Base-by-base conservation (phyloP, 306 rosid genomes). In the Inga oerstediana region DNA sequence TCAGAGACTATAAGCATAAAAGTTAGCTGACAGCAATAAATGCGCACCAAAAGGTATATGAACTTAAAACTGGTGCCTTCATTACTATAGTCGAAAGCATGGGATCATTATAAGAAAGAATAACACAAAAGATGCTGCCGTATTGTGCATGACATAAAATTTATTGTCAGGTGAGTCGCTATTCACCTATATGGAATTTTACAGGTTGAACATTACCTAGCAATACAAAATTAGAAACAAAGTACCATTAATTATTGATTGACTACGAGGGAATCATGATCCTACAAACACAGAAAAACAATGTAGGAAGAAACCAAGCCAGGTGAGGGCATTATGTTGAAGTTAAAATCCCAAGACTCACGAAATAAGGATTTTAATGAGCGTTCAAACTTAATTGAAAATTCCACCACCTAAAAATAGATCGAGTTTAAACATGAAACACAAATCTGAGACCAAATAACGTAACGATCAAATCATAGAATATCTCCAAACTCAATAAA, bases 11-110 rank as follows among this genome's bases (percentile, higher is more conserved):
- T 24, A 35, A 39, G 64, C 11, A 14, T 14, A 24, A 62, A 39
- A 35, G 64, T 19, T 52, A 49, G 75, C 79, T 65, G 81, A 58
- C 79, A 81, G 52, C 51, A 81, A 71, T 46, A 62, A 75, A 37
- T 22, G 68, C 24, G 61, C 67, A 64, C 62, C 80, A 76, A 48
- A 19, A 75, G 46, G 72, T 67, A 9, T 32, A 79, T 68, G 77
- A 64, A 30, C 79, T 41, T 22, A 7, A 10, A 75, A 75, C 79
- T 65, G 77, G 58, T 11, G 69, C 69, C 39, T 27, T 64, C 69
- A 24, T 64, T 64, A 20, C 52, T 20, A 10, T 20, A 20, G 30
- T 37, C 48, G 12, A 68, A 37, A 68, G 32, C 34, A 79, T 43
- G 34, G 69, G 69, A 56, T 16, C 45, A 64, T 61, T 20, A 43